phyloP scores from a whole-genome alignment of 163 green algal species.

The Volvox carteri region DNA sequence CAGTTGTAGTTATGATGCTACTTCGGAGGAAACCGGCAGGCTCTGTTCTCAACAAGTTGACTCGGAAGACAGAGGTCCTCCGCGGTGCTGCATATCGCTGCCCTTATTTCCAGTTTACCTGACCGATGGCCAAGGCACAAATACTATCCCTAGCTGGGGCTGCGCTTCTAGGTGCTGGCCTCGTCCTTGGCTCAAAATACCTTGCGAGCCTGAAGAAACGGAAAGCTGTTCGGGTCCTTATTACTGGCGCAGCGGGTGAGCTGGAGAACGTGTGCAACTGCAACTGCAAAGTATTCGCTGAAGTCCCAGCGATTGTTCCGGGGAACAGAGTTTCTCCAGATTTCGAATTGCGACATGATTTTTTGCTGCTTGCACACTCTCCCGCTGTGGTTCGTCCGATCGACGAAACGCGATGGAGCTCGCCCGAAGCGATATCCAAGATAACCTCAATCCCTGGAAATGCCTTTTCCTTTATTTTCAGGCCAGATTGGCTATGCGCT shows the following conservation, averaged over 20 bases:
- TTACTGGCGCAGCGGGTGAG: slow-evolving; percentile 88
- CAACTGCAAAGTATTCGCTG: slow-evolving; percentile 5
- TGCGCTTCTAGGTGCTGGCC: slow-evolving; percentile 29
- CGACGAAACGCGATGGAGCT: not conserved
- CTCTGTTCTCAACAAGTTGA: too few relatives aligned
- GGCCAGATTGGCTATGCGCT: slow-evolving; percentile 98
- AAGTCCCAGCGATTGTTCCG: too few relatives aligned
- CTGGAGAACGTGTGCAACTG: slow-evolving; percentile 33
- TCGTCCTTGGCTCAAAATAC: slow-evolving; percentile 31
- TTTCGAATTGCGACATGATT: too few relatives aligned
- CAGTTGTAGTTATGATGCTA: too few relatives aligned
- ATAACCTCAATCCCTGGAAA: too few relatives aligned
- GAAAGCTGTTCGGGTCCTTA: slow-evolving; percentile 71
- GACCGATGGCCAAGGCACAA: slow-evolving; percentile 21
- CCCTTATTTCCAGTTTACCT: too few relatives aligned
- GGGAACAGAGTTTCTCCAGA: too few relatives aligned
- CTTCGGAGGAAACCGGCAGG: too few relatives aligned
- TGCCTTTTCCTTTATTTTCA: slow-evolving; percentile 48
- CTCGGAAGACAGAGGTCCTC: too few relatives aligned
- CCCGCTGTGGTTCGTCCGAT: not conserved
- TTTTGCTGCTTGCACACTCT: too few relatives aligned
- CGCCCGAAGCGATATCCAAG: too few relatives aligned
- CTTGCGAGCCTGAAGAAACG: not conserved
- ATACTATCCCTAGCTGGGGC: slow-evolving; percentile 13
- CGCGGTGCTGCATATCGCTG: too few relatives aligned